phyloP scores from a whole-genome alignment of 768 basidiomycete genomes.

The Podaxis sp. region DNA sequence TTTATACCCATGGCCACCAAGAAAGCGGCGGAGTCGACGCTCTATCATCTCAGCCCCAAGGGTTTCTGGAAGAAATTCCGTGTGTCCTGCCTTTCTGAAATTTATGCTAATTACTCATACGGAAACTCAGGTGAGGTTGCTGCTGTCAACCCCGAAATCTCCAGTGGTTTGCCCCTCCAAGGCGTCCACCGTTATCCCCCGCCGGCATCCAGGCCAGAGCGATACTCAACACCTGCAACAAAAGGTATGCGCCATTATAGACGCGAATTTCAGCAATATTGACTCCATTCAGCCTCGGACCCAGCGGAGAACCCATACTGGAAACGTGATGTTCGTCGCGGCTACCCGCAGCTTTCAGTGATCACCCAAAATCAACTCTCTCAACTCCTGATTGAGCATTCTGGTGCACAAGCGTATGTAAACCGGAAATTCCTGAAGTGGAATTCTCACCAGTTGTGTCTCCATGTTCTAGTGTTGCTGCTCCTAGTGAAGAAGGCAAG shows the following conservation, averaged over 20 bases:
- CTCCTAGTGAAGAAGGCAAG: conserved; percentile 47
- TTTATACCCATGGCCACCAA: conserved; percentile 61
- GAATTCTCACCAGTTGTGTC: not conserved
- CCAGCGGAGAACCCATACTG: conserved; percentile 90
- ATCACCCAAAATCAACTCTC: conserved; percentile 85
- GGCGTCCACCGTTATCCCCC: conserved; percentile 76
- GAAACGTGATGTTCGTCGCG: conserved; percentile 92
- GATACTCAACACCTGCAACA: conserved; percentile 84
- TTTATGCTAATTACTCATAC: conserved; percentile 1
- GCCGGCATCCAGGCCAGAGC: conserved; percentile 86
- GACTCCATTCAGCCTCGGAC: conserved; percentile 66
- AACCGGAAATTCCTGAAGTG: not conserved
- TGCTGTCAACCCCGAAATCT: conserved; percentile 88
- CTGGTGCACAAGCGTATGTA: conserved; percentile 62
- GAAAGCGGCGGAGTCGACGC: conserved; percentile 83
- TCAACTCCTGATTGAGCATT: conserved; percentile 77
- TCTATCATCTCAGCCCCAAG: conserved; percentile 86
- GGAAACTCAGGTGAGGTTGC: conserved; percentile 68
- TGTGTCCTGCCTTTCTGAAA: conserved; percentile 37
- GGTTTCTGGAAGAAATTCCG: conserved; percentile 98
- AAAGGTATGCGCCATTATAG: conserved; percentile 54
- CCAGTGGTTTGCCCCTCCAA: conserved; percentile 82
- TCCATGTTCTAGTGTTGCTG: conserved; percentile 43
- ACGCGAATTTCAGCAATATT: not conserved
- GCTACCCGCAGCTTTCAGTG: conserved; percentile 89